A percentile compares a stretch with the other conserved stretches of the same genome.
These are phyloP conservation scores for Mrakia frigida DNA, from an alignment of 768 basidiomycete species.

Conservation along the genomic window DNA sequence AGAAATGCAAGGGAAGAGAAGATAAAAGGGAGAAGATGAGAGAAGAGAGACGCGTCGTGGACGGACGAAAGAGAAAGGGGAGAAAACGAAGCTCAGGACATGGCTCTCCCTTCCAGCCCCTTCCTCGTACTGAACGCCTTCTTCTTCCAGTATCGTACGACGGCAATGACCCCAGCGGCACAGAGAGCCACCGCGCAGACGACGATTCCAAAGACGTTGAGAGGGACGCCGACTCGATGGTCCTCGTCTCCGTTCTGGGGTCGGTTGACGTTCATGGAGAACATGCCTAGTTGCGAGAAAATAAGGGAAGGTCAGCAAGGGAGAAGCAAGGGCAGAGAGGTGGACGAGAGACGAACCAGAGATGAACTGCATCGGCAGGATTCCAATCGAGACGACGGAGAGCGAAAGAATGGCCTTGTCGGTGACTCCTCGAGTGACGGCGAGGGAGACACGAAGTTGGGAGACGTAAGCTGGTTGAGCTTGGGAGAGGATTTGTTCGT, in stretches of 20 bases:
- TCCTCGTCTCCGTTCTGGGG: conserved; percentile 53
- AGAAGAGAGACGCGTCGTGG: no score
- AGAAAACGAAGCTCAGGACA: no score
- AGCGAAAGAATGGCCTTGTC: conserved; percentile 65
- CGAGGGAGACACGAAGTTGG: conserved; percentile 62
- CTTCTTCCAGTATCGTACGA: conserved; percentile 21
- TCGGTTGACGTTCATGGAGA: conserved; percentile 62
- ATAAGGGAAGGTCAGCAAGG: neutral
- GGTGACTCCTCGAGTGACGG: conserved; percentile 56
- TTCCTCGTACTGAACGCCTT: neutral
- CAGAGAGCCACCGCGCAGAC: conserved; percentile 42
- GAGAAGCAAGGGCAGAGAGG: neutral
- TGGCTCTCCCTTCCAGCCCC: neutral
- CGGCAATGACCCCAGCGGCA: neutral
- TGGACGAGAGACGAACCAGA: conserved; percentile 40
- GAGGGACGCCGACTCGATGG: conserved; percentile 44
- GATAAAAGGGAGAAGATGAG: no score
- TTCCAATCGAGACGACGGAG: conserved; percentile 61
- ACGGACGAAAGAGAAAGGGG: no score
- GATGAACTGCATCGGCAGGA: conserved; percentile 59
- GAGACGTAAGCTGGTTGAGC: conserved; percentile 80
- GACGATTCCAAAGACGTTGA: conserved; percentile 57
- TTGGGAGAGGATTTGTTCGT: conserved; percentile 80
- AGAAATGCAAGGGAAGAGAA: no score
- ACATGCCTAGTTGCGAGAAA: conserved; percentile 53